A percentile compares a stretch with the other conserved stretches of the same genome.
Conservation (phyloP, 1,284 basidiomycete genomes). For the Trametes polyzona region DNA sequence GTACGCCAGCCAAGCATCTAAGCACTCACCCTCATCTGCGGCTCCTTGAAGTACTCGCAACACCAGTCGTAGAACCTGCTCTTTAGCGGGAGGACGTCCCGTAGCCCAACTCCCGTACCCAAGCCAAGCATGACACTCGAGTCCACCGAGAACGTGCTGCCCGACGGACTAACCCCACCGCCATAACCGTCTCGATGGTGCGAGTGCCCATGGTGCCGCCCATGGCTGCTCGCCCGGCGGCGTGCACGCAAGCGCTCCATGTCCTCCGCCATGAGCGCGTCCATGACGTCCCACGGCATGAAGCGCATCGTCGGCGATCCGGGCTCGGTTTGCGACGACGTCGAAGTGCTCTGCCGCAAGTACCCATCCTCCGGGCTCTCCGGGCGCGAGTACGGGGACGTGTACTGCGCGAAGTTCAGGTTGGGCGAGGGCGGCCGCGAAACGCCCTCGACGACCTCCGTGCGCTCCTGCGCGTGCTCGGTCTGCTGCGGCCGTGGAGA, state of each 20-base stretch:
- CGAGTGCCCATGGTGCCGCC: slow-evolving; percentile 34
- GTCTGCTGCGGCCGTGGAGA: slow-evolving; percentile 43
- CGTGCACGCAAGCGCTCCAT: slow-evolving; percentile 84
- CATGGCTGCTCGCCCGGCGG: slow-evolving; percentile 46
- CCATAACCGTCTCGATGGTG: slow-evolving; percentile 26
- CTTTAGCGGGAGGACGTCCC: slow-evolving; percentile 84
- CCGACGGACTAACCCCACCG: slow-evolving; percentile 64
- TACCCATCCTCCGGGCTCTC: slow-evolving; percentile 42
- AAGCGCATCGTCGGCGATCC: slow-evolving; percentile 50
- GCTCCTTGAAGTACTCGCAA: slow-evolving; percentile 96
- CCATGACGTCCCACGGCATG: slow-evolving; percentile 77
- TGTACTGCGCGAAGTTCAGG: slow-evolving; percentile 73
- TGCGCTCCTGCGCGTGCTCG: slow-evolving; percentile 17
- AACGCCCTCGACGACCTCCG: slow-evolving; percentile 44
- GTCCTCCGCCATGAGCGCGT: slow-evolving; percentile 88
- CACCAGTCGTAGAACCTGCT: slow-evolving; percentile 96
- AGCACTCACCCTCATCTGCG: slow-evolving; percentile 88
- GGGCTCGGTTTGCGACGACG: slow-evolving; percentile 18
- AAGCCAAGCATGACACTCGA: slow-evolving; percentile 75
- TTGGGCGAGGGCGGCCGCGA: slow-evolving; percentile 78
- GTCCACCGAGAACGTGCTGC: slow-evolving; percentile 75
- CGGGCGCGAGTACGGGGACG: slow-evolving; percentile 70
- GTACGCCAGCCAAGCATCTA: slow-evolving; percentile 5
- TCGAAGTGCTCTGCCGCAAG: slow-evolving; percentile 35
- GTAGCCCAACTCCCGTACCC: slow-evolving; percentile 72